Conservation (phyloP, 2,329 filamentous ascomycete species). For the Rhytidhysteron rufulum region DNA sequence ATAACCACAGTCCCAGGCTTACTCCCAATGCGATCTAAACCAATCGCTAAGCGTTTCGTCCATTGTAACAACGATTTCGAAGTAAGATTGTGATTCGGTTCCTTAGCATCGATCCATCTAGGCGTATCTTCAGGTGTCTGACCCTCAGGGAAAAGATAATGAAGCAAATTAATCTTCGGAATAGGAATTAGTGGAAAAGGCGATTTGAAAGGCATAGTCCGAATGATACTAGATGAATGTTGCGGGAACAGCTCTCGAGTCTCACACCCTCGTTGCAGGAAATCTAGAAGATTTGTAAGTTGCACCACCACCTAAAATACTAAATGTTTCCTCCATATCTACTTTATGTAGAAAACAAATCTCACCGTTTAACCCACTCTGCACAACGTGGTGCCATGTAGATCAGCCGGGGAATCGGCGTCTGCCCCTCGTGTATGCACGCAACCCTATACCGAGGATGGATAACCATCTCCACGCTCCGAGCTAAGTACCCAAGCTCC, state of each 20-base stretch:
- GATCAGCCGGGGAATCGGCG: constrained; percentile 14
- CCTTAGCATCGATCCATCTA: constrained; percentile 50
- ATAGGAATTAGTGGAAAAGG: constrained; percentile 42
- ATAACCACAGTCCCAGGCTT: constrained; percentile 48
- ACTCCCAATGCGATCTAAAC: constrained; percentile 44
- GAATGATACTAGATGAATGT: no score
- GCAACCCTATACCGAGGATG: constrained; percentile 14
- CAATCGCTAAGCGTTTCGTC: constrained; percentile 46
- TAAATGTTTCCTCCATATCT: constrained; percentile 2
- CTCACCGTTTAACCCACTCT: no score
- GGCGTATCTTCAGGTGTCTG: constrained; percentile 38
- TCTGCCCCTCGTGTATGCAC: constrained; percentile 14
- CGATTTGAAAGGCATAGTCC: constrained; percentile 43
- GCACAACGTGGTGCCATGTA: constrained; percentile 3
- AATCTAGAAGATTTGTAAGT: no score
- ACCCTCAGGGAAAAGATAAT: constrained; percentile 29
- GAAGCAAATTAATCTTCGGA: constrained; percentile 41
- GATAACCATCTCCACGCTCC: constrained; percentile 23
- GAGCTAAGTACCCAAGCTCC: constrained; percentile 16
- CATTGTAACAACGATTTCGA: constrained; percentile 45
- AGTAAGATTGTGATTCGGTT: constrained; percentile 43
- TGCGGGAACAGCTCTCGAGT: no score
- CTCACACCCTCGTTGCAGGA: no score
- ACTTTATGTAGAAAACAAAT: constrained; percentile 11
- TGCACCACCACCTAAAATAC: not conserved